Evolutionary conservation across 2,329 filamentous ascomycete genomes (phyloP), one percentile per base, ranked within the genome.

Genomic region (Fusarium pseudocircinatum): DNA sequence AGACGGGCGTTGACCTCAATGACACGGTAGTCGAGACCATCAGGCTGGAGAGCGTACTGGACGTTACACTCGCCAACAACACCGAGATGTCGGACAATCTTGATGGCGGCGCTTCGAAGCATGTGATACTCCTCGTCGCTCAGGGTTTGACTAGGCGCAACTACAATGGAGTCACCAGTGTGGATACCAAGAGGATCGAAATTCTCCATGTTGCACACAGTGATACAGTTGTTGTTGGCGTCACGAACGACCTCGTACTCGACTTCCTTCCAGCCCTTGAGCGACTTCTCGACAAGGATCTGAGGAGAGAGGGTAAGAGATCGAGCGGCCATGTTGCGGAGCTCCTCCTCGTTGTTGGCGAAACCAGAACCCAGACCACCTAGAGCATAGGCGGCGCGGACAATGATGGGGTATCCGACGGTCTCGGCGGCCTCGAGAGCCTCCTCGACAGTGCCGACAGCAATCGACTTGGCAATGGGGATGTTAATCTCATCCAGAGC

Each of bases 71-170:
- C 96, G 83, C 96, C 96, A 53, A 98, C 96, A 57, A 99, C 96
- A 76, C 96, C 96, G 75, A 99, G 88, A 84, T 99, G 96, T 73
- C 96, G 93, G 78, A 99, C 94, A 79, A 99, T 98, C 88, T 98
- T 98, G 87, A 98, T 98, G 52, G 96, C 94, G 72, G 96, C 95
- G 46, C 95, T 94, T 79, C 96, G 94, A 77, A 99, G 94, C 96
- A 99, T 98, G 87, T 99, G 95, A 83, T 98, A 99, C 84, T 99
- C 96, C 87, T 98, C 96, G 78, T 99, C 96, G 80, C 94, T 97
- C 79, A 99, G 87, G 30, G 96, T 99, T 86, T 99, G 96, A 85
- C 93, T 96, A 56, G 96, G 96, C 44, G 96, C 96, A 69, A 98
- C 96, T 72, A 99, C 96, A 79, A 99, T 99, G 78, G 95, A 98